A percentile compares a stretch with the other conserved stretches of the same genome.
These are phyloP conservation scores for Hammondia hammondi DNA, from an alignment of 169 alveolate genomes.

Conservation along the genomic window DNA sequence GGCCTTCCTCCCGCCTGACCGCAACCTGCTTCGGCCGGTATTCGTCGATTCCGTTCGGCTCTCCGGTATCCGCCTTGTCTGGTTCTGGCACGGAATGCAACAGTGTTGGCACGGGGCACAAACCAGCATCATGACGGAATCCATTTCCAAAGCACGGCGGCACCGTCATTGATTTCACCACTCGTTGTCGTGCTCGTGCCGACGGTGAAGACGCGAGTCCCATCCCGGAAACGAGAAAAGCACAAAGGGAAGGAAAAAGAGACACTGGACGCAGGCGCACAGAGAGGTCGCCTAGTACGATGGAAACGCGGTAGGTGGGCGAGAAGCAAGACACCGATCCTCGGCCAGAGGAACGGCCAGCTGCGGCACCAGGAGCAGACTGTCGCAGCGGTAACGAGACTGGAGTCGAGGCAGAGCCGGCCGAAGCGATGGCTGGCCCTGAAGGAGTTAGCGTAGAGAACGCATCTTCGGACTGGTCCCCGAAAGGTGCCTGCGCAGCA, in stretches of 20 bases:
- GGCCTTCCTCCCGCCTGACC: no score
- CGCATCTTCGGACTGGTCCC: no score
- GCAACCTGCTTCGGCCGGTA: no score
- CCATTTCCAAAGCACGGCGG: no score
- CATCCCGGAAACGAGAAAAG: not conserved
- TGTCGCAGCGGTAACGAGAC: not conserved
- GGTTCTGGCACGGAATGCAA: no score
- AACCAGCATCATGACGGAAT: no score
- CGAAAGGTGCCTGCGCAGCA: no score
- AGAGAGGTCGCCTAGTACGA: not conserved
- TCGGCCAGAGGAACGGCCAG: not conserved
- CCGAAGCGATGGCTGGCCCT: no score
- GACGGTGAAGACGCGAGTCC: not conserved
- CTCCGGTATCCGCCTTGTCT: no score
- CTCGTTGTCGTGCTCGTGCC: not conserved
- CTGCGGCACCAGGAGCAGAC: not conserved
- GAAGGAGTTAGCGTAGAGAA: no score
- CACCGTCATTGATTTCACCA: not conserved
- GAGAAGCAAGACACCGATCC: not conserved
- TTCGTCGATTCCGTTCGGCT: no score
- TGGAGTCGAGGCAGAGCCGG: not conserved
- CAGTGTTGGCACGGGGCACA: no score
- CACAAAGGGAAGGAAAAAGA: not conserved
- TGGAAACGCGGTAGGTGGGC: not conserved
- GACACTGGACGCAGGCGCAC: slow-evolving; percentile 10